Percentiles rank a stretch among this genome's conserved stretches.
These are phyloP conservation scores for Pisolithus orientalis DNA, from an alignment of 768 basidiomycete species.

Conservation along the genomic window DNA sequence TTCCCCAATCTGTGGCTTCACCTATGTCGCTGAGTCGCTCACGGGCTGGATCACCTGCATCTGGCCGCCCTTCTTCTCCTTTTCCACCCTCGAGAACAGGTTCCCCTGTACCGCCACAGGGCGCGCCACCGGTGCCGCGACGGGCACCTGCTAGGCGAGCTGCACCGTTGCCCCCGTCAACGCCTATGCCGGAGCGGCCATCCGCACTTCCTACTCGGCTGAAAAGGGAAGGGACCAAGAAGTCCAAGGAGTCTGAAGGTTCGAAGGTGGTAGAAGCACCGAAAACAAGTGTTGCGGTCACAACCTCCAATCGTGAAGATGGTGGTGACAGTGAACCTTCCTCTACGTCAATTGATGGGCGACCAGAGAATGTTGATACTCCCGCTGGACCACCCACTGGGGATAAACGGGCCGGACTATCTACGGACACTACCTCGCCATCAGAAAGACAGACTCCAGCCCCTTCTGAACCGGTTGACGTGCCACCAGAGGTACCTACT, in stretches of 20 bases:
- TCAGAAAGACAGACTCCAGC: no score
- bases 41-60: slow-evolving; percentile 29
- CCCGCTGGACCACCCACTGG: not conserved
- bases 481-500: no score
- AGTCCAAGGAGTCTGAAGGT: not conserved
- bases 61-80: slow-evolving; percentile 39
- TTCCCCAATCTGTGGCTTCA: slow-evolving; percentile 29
- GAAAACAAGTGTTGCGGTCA: not conserved
- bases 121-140: not conserved
- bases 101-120: slow-evolving; percentile 22
- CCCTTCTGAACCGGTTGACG: no score
- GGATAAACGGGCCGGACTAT: not conserved
- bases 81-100: slow-evolving; percentile 51
- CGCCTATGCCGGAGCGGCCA: slow-evolving; percentile 31
- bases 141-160: slow-evolving; percentile 16
- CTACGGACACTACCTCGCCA: not conserved
- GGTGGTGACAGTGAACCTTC: not conserved
- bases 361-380: not conserved
- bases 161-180: slow-evolving; percentile 60
- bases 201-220: not conserved
- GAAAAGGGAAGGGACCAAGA: not conserved
- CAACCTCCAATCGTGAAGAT: not conserved
- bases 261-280: not conserved
- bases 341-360: no score
- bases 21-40: slow-evolving; percentile 17